Percentiles rank a stretch among this genome's conserved stretches.
Conservation (phyloP, 495 filamentous ascomycete genomes). For the Wilcoxina mikolae region DNA sequence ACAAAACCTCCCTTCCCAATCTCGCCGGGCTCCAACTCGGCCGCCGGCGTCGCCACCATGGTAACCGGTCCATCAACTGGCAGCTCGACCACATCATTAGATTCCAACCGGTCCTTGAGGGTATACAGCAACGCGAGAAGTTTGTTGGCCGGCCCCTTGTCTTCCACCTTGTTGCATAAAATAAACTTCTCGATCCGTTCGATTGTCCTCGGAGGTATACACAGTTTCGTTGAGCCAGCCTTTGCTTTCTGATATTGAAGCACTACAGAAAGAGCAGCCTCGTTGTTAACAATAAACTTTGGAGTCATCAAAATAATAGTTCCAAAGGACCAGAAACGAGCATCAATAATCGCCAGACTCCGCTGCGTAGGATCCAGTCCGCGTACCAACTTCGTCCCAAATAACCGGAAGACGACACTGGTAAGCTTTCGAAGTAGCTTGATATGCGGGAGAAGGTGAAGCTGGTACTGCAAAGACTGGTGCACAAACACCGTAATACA, state of each 20-base stretch:
- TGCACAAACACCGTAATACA: conserved; percentile 9
- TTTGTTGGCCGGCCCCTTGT: conserved; percentile 8
- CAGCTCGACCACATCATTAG: conserved; percentile 1
- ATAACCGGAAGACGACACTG: conserved; percentile 20
- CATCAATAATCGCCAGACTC: conserved; percentile 3
- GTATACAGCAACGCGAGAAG: not conserved
- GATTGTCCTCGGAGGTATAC: conserved; percentile 12
- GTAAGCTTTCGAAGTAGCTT: conserved; percentile 13
- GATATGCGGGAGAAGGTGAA: conserved; percentile 23
- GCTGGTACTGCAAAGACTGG: conserved; percentile 15
- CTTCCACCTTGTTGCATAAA: conserved; percentile 1
- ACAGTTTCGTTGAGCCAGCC: conserved; percentile 23
- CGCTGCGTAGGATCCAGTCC: conserved; percentile 5
- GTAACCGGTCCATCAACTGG: not conserved
- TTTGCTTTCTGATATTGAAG: conserved; percentile 21
- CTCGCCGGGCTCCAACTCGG: conserved; percentile 4
- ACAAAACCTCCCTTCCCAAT: not conserved
- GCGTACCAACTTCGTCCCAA: conserved; percentile 16
- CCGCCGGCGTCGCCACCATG: too few species aligned
- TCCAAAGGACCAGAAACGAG: conserved; percentile 25
- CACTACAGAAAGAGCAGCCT: conserved; percentile 10
- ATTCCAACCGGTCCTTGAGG: conserved; percentile 14
- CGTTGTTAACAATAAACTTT: conserved; percentile 15
- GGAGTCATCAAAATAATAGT: conserved; percentile 24
- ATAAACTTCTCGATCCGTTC: conserved; percentile 9